Percentiles rank a stretch among this genome's conserved stretches.
These are phyloP conservation scores for Calonectria ilicicola DNA, from an alignment of 2,329 filamentous ascomycete species.

Conservation along the genomic window DNA sequence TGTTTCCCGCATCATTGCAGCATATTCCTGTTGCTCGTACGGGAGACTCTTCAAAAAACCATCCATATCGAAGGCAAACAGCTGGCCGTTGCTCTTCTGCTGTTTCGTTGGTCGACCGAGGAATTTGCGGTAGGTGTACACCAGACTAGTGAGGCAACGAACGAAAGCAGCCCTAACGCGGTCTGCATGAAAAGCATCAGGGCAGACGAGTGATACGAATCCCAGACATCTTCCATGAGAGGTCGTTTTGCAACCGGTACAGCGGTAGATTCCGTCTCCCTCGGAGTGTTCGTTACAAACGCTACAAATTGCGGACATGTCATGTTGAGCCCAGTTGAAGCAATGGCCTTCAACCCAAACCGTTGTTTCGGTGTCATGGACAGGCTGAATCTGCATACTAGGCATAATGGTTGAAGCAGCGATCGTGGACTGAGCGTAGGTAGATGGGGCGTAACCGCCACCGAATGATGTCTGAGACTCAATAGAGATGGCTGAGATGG, in stretches of 20 bases:
- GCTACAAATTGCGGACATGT: slow-evolving; percentile 72
- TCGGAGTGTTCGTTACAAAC: slow-evolving; percentile 82
- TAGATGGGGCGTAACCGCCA: slow-evolving; percentile 81
- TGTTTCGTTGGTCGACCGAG: slow-evolving; percentile 69
- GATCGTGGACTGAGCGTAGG: slow-evolving; percentile 87
- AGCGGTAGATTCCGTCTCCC: slow-evolving; percentile 80
- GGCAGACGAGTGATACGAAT: slow-evolving; percentile 73
- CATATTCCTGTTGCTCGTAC: slow-evolving; percentile 74
- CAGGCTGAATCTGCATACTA: slow-evolving; percentile 82
- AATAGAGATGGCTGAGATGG: slow-evolving; percentile 69
- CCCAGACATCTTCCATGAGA: slow-evolving; percentile 72
- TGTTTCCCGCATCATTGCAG: slow-evolving; percentile 73
- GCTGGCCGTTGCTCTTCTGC: slow-evolving; percentile 70
- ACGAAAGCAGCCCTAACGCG: slow-evolving; percentile 74
- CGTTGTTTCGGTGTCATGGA: slow-evolving; percentile 81
- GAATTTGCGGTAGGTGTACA: slow-evolving; percentile 76
- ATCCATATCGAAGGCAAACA: slow-evolving; percentile 74
- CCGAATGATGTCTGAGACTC: slow-evolving; percentile 77
- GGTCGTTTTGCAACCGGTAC: slow-evolving; percentile 71
- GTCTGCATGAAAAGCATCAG: slow-evolving; percentile 71
- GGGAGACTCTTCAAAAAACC: slow-evolving; percentile 74
- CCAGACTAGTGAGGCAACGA: slow-evolving; percentile 72
- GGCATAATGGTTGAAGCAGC: slow-evolving; percentile 91
- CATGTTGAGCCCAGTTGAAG: slow-evolving; percentile 73
- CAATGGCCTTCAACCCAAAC: slow-evolving; percentile 90